A percentile compares a stretch with the other conserved stretches of the same genome.
These are phyloP conservation scores for Babesia ovata DNA, from an alignment of 169 alveolate species.

Conservation along the genomic window DNA sequence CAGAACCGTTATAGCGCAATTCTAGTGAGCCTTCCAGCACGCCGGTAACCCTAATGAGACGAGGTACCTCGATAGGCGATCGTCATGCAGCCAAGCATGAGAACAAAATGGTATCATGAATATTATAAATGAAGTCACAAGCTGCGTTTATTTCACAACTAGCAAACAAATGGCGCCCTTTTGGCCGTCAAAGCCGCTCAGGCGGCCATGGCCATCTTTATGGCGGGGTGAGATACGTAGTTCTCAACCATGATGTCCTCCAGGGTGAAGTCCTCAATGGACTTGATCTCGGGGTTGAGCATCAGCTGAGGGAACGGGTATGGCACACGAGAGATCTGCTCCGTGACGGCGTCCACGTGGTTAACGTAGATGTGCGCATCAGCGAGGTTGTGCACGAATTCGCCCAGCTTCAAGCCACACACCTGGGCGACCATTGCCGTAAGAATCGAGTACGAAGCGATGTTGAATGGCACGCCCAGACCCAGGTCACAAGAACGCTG, in stretches of 20 bases:
- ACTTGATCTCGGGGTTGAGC: constrained; percentile 83
- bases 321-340: constrained; percentile 91
- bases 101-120: no score
- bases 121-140: no score
- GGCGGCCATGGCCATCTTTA: constrained; percentile 91
- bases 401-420: constrained; percentile 87
- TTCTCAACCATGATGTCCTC: constrained; percentile 89
- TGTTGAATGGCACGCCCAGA: constrained; percentile 97
- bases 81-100: no score
- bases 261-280: constrained; percentile 88
- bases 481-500: constrained; percentile 98
- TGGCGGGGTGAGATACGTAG: constrained; percentile 88
- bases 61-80: no score
- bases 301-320: constrained; percentile 95
- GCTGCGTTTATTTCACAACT: neutral
- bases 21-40: no score
- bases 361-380: constrained; percentile 95
- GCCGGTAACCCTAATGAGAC: no score
- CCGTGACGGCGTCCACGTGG: constrained; percentile 91
- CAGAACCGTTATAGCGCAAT: no score
- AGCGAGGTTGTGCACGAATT: constrained; percentile 93
- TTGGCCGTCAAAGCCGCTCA: constrained; percentile 23
- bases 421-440: constrained; percentile 96
- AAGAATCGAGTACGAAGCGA: constrained; percentile 95
- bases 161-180: neutral